These are phyloP conservation scores for Acanthamoeba castellanii DNA, from an alignment of 208 protist genomes.

Conservation along the genomic window DNA sequence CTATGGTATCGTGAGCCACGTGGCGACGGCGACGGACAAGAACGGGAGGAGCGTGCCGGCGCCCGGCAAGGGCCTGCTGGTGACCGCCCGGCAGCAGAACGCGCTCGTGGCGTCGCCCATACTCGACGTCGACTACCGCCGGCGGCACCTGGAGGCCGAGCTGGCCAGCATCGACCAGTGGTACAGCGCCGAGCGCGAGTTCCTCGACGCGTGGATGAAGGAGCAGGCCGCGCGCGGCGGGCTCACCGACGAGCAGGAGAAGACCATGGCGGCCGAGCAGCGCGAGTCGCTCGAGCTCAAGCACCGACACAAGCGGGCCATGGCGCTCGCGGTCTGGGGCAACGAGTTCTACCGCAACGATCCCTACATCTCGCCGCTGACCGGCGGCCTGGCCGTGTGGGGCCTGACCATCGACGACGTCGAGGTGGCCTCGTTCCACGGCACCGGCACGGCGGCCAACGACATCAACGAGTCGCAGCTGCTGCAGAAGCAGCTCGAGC, in stretches of 20 bases:
- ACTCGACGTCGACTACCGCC: constrained; percentile 35
- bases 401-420: constrained; percentile 90
- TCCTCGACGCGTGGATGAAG: constrained; percentile 5
- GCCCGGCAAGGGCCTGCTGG: constrained; percentile 89
- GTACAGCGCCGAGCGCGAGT: constrained; percentile 29
- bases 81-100: constrained; percentile 82
- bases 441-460: constrained; percentile 89
- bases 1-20: constrained; percentile 89
- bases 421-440: constrained; percentile 90
- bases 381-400: constrained; percentile 88
- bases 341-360: constrained; percentile 85
- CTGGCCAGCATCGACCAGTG: constrained; percentile 70
- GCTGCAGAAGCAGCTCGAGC: constrained; percentile 85
- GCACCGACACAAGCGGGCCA: constrained; percentile 72
- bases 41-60: constrained; percentile 89
- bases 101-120: constrained; percentile 30
- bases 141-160: constrained; percentile 76
- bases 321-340: constrained; percentile 79
- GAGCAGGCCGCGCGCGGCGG: constrained; percentile 27
- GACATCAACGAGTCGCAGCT: constrained; percentile 89
- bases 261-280: neutral
- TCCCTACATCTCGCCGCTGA: constrained; percentile 84
- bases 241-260: neutral
- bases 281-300: constrained; percentile 72
- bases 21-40: constrained; percentile 90